Evolutionary conservation across 2,329 filamentous ascomycete species (phyloP).

Genomic region (Pseudopyrenochaeta lycopersici): DNA sequence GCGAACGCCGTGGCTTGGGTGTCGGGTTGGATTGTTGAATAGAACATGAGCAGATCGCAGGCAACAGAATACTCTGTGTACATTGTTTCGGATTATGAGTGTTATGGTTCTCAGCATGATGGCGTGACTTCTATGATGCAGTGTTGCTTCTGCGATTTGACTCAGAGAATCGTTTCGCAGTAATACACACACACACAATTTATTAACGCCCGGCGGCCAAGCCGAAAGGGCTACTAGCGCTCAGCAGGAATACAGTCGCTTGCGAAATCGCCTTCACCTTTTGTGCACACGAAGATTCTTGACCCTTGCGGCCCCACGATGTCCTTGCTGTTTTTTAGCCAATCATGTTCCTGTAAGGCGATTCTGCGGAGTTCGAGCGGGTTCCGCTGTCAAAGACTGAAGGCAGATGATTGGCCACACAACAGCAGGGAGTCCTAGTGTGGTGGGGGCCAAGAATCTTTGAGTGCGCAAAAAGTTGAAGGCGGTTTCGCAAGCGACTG

Average conservation of each 20-base stretch:
- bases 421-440: background rate
- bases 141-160: no score
- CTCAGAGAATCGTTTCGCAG: no score
- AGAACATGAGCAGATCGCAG: no score
- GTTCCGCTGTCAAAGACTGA: background rate
- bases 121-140: no score
- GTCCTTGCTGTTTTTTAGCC: background rate
- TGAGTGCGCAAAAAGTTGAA: background rate
- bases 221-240: no score
- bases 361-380: background rate
- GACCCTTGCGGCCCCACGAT: background rate
- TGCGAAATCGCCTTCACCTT: background rate
- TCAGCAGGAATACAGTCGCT: background rate
- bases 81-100: no score
- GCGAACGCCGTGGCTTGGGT: no score
- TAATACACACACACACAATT: no score
- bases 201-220: no score
- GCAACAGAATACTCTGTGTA: no score
- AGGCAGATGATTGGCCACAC: background rate
- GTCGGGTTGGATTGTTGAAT: no score
- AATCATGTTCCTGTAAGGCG: background rate
- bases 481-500: background rate
- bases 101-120: no score
- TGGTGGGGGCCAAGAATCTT: background rate
- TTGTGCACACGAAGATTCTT: background rate